Percentiles rank a stretch among this genome's conserved stretches.
Evolutionary conservation across 495 filamentous ascomycete species (phyloP).

Genomic region (Cercophora scortea): DNA sequence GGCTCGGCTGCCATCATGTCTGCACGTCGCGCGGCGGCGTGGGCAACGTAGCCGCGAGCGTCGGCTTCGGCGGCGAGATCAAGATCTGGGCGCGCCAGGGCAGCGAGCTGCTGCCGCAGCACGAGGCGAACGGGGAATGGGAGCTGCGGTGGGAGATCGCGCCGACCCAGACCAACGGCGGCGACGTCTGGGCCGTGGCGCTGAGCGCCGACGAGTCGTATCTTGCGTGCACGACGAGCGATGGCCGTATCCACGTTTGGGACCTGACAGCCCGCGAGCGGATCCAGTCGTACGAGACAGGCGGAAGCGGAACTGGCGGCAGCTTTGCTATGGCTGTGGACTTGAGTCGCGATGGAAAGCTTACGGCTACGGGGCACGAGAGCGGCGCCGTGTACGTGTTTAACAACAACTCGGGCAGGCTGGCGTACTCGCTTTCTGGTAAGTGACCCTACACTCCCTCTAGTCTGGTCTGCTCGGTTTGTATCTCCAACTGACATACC

Average conservation of each 20-base stretch:
- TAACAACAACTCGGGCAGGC: constrained; percentile 77
- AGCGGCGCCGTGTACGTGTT: constrained; percentile 94
- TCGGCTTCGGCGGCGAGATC: constrained; percentile 80
- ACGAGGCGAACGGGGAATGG: constrained; percentile 44
- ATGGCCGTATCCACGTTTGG: constrained; percentile 86
- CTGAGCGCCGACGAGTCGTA: constrained; percentile 75
- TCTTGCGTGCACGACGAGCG: constrained; percentile 71
- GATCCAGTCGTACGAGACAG: constrained; percentile 84
- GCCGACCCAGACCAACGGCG: constrained; percentile 37
- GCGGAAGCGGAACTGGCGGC: constrained; percentile 42
- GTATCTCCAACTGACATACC: not conserved
- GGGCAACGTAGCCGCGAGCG: constrained; percentile 66
- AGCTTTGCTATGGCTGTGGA: constrained; percentile 83
- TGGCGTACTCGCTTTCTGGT: constrained; percentile 83
- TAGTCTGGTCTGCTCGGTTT: not conserved
- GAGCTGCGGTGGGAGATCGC: constrained; percentile 27
- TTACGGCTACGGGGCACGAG: constrained; percentile 87
- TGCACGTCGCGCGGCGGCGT: constrained; percentile 49
- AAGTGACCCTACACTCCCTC: constrained; percentile 19
- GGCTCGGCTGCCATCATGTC: constrained; percentile 83
- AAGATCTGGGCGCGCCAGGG: constrained; percentile 60
- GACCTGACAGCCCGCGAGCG: constrained; percentile 41
- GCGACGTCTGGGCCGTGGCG: constrained; percentile 78
- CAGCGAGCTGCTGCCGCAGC: constrained; percentile 8
- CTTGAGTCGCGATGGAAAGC: constrained; percentile 64